Conservation (phyloP, 192 early-diverging fungal species). For the Coemansia sp. region DNA sequence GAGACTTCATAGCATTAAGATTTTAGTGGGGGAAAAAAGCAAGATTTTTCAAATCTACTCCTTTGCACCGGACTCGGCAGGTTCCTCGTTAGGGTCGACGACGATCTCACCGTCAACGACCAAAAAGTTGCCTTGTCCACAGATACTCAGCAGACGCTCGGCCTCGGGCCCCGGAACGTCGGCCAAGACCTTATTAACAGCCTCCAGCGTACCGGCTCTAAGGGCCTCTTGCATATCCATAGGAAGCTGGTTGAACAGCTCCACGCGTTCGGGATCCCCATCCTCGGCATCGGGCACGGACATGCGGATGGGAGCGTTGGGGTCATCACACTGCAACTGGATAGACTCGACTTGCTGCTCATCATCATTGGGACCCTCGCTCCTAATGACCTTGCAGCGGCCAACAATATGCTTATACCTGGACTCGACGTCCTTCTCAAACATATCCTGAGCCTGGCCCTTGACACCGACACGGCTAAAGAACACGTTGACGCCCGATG, state of each 20-base stretch:
- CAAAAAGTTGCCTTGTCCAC: slow-evolving; percentile 71
- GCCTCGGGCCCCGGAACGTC: slow-evolving; percentile 67
- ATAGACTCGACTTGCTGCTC: slow-evolving; percentile 61
- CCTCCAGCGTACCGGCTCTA: slow-evolving; percentile 70
- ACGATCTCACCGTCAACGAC: slow-evolving; percentile 46
- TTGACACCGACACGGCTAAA: slow-evolving; percentile 62
- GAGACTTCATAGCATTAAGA: not conserved
- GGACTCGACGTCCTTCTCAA: slow-evolving; percentile 79
- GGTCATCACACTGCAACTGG: slow-evolving; percentile 68
- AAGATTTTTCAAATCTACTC: too few relatives aligned
- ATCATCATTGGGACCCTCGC: slow-evolving; percentile 46
- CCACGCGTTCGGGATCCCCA: slow-evolving; percentile 59
- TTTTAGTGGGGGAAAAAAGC: too few relatives aligned
- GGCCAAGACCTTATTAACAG: slow-evolving; percentile 79
- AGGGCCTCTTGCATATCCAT: slow-evolving; percentile 73
- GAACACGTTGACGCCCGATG: slow-evolving; percentile 80
- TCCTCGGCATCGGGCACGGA: slow-evolving; percentile 60
- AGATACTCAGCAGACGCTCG: slow-evolving; percentile 72
- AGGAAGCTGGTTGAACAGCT: slow-evolving; percentile 72
- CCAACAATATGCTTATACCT: slow-evolving; percentile 78
- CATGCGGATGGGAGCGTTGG: slow-evolving; percentile 69
- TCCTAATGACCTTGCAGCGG: slow-evolving; percentile 69
- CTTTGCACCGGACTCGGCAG: not conserved
- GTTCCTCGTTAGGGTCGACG: slow-evolving; percentile 42
- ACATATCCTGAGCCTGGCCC: slow-evolving; percentile 72